Base-by-base conservation (phyloP, 805 yeast species). In the Saturnispora saitoi region DNA sequence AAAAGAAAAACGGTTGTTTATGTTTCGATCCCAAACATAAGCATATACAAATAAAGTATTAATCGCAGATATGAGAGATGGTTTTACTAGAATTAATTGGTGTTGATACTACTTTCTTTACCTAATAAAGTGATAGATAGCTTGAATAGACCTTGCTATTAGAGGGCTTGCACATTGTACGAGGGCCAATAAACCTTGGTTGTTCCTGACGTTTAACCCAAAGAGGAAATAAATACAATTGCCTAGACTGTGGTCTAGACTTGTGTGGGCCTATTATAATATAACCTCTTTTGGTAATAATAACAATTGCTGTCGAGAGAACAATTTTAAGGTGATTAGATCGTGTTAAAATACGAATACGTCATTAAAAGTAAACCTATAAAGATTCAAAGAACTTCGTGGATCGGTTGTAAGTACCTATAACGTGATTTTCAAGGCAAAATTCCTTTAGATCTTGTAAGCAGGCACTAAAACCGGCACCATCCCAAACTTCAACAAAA, bases 401-500 rank as follows among this genome's bases (percentile, higher is more conserved):
- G 41, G 60, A 57, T 48, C 67, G 56, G 19, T 55, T 47, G 53
- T 62, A 65, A 1, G 67, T 54, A 9, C 95, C 93, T 58, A 86
- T 68, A 3, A 79, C 70, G 9, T 75, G 77, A 59, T 80, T 67
- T 36, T 73, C 75, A 46, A 71, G 60, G 46, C 83, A 77, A 30
- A 63, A 65, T 1, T 56, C 54, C 26, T 69, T 58, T 38, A 84
- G 63, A 39, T 75, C 75, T 2, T 60, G 46, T 39, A 81, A 51
- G 42, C 76, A 75, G 29, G 51, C 49, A 3, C 48, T 42, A 4
- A 56, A 61, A 47, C 52, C 54, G 15, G 68, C 58, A 1, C 57
- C 58, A 15, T 65, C 69, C 62, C 74, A 70, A 30, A 80, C 76
- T 59, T 89, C 97, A 10, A 85, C 76, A 58, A 85, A 88, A 65